phyloP scores from a whole-genome alignment of 345 rosid species.

The Rhodamnia rubescens region DNA sequence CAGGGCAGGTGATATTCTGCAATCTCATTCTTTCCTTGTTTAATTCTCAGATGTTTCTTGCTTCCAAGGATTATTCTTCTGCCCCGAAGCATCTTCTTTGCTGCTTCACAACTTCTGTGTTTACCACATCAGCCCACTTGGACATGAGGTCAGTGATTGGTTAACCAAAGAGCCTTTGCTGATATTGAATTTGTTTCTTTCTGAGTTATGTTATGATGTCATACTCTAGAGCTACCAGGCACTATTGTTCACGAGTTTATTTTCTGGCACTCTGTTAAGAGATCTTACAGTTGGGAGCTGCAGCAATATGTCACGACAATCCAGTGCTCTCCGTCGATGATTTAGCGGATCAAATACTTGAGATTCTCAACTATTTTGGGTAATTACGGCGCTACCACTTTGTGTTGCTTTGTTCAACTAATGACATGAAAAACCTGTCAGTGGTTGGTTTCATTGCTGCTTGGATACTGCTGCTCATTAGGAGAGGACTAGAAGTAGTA shows the following conservation, averaged over 20 bases:
- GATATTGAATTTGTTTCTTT: background rate
- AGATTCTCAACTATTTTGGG: slow-evolving; percentile 83
- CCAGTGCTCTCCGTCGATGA: slow-evolving; percentile 52
- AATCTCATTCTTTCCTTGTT: background rate
- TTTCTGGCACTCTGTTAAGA: slow-evolving; percentile 37
- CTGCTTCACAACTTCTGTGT: slow-evolving; percentile 86
- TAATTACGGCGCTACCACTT: slow-evolving; percentile 9
- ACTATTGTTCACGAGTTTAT: slow-evolving; percentile 20
- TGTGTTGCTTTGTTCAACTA: background rate
- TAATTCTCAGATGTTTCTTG: slow-evolving; percentile 60
- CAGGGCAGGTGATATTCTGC: background rate
- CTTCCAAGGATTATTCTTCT: slow-evolving; percentile 78
- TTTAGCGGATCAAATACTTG: slow-evolving; percentile 72
- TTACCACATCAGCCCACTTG: slow-evolving; percentile 92
- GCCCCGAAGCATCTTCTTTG: slow-evolving; percentile 78
- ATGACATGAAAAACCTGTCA: background rate
- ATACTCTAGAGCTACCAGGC: background rate
- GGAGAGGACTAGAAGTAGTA: background rate
- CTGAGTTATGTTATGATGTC: background rate
- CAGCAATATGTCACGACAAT: slow-evolving; percentile 38
- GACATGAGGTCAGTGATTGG: slow-evolving; percentile 72
- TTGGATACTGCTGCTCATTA: background rate
- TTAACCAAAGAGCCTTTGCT: slow-evolving; percentile 5
- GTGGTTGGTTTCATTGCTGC: background rate
- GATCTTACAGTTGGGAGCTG: slow-evolving; percentile 88